Evolutionary conservation across 75 land plant species (phyloP).

Genomic region (Larix kaempferi): DNA sequence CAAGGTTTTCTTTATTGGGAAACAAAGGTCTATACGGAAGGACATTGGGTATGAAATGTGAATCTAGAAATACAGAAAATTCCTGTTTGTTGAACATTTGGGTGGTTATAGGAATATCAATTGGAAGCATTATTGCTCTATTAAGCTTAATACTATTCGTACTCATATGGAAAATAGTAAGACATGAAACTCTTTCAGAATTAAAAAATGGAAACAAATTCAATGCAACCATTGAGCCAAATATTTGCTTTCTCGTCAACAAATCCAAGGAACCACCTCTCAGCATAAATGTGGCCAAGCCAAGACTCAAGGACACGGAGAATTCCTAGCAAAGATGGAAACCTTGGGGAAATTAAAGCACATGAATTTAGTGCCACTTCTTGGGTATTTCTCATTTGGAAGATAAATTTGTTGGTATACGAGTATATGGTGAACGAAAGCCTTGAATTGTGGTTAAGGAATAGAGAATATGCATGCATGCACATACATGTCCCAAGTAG

Average conservation of each 20-base stretch:
- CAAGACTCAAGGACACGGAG: slow-evolving; percentile 27
- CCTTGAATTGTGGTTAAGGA: slow-evolving; percentile 46
- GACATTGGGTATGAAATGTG: slow-evolving; percentile 20
- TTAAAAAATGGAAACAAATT: slow-evolving; percentile 26
- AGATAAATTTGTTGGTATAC: slow-evolving; percentile 44
- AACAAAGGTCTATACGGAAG: slow-evolving; percentile 6
- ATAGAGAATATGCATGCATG: slow-evolving; percentile 36
- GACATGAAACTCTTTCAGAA: slow-evolving; percentile 7
- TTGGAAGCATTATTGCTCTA: slow-evolving; percentile 25
- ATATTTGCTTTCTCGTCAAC: slow-evolving; percentile 8
- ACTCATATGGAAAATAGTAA: slow-evolving; percentile 23
- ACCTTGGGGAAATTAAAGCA: slow-evolving; percentile 51
- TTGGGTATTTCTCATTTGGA: slow-evolving; percentile 57
- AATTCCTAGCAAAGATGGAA: slow-evolving; percentile 58
- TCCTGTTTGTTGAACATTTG: slow-evolving; percentile 14
- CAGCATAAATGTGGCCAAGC: slow-evolving; percentile 44
- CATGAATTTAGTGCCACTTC: slow-evolving; percentile 37
- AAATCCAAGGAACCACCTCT: slow-evolving; percentile 29
- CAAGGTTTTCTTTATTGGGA: slow-evolving; percentile 24
- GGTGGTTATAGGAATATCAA: slow-evolving; percentile 25
- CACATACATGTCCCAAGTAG: no score
- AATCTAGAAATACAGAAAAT: neutral
- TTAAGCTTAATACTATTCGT: slow-evolving; percentile 11
- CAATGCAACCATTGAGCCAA: slow-evolving; percentile 13
- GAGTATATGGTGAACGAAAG: slow-evolving; percentile 53